Conservation (phyloP, 1,284 basidiomycete genomes). For the Leccinum huronense region DNA sequence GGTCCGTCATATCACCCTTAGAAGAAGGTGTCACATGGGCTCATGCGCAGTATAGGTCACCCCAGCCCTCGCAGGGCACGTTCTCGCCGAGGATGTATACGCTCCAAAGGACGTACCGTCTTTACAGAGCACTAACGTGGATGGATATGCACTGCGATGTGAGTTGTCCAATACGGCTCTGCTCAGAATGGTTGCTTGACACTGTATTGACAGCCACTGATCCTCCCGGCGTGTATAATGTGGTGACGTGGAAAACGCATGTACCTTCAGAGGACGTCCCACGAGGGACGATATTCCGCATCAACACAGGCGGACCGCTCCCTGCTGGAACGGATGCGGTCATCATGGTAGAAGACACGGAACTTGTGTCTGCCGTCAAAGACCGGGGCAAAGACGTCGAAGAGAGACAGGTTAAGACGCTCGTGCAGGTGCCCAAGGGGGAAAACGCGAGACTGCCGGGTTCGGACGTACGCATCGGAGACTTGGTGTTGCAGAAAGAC, state of each 20-base stretch:
- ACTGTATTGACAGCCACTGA: constrained; percentile 47
- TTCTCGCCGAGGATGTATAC: constrained; percentile 74
- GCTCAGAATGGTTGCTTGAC: constrained; percentile 9
- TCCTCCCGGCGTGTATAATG: constrained; percentile 65
- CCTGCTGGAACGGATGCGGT: constrained; percentile 75
- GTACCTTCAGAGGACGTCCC: constrained; percentile 43
- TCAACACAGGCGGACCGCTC: constrained; percentile 78
- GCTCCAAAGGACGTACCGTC: constrained; percentile 63
- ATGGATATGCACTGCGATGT: constrained; percentile 84
- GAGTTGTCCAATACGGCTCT: constrained; percentile 20
- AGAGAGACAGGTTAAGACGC: constrained; percentile 66
- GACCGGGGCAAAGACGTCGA: constrained; percentile 57
- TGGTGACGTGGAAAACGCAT: constrained; percentile 61
- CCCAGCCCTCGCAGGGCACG: constrained; percentile 55
- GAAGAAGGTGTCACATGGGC: not conserved
- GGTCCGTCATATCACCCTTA: constrained; percentile 34
- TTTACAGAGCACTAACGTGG: constrained; percentile 75
- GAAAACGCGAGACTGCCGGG: constrained; percentile 78
- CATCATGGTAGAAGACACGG: constrained; percentile 92
- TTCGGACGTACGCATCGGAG: constrained; percentile 69
- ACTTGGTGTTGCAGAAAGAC: constrained; percentile 64
- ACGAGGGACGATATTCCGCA: constrained; percentile 59
- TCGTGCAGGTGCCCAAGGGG: constrained; percentile 59
- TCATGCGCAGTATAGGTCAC: constrained; percentile 46
- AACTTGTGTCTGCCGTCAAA: constrained; percentile 53